Conservation (phyloP, 2,329 filamentous ascomycete genomes). For the Helotiales sp. region DNA sequence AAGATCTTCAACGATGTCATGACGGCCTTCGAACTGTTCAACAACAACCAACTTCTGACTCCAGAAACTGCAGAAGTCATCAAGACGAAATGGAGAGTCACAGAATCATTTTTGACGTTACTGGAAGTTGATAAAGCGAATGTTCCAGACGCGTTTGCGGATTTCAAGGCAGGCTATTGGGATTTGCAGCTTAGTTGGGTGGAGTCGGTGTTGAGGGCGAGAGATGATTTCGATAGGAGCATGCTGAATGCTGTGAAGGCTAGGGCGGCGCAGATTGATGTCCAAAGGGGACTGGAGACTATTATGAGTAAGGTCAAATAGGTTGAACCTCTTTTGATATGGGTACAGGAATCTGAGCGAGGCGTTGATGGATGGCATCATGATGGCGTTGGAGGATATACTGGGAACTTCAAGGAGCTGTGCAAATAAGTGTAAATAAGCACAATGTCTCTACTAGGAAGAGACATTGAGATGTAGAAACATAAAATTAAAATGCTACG, state of each 20-base stretch:
- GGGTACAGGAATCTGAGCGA: conserved; percentile 3
- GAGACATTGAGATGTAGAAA: not conserved
- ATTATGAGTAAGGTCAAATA: conserved; percentile 93
- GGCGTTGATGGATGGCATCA: conserved; percentile 11
- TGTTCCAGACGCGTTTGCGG: conserved; percentile 76
- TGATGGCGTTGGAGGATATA: conserved; percentile 3
- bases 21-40: conserved; percentile 88
- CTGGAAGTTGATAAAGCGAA: conserved; percentile 73
- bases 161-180: conserved; percentile 86
- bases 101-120: conserved; percentile 78
- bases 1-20: conserved; percentile 93
- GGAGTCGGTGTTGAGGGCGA: conserved; percentile 79
- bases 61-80: conserved; percentile 70
- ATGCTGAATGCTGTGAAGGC: conserved; percentile 89
- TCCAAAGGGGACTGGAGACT: conserved; percentile 80
- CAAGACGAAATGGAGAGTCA: conserved; percentile 89
- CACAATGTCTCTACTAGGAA: not conserved
- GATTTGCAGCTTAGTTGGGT: conserved; percentile 95
- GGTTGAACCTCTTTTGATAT: not conserved
- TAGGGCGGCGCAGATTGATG: conserved; percentile 80
- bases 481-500: not conserved
- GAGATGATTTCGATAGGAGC: conserved; percentile 91
- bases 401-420: not conserved
- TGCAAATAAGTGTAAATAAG: not conserved
- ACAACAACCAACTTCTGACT: conserved; percentile 58